Conservation (phyloP, 2,329 filamentous ascomycete genomes). For the Aspergillus flavus region DNA sequence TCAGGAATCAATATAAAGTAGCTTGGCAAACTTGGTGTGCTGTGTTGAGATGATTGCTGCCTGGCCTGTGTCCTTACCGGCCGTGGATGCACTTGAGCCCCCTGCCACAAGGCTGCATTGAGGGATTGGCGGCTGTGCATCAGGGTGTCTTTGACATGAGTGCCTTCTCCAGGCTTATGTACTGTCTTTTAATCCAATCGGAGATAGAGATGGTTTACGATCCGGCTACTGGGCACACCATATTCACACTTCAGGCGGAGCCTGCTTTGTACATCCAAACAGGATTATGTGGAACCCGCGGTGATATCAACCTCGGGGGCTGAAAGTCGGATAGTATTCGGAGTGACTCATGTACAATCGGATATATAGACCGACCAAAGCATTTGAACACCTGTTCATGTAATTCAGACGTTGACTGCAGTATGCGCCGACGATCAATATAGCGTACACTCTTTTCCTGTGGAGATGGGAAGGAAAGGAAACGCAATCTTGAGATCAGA, state of each 20-base stretch:
- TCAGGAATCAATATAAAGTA: background rate
- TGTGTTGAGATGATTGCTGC: background rate
- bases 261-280: background rate
- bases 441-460: background rate
- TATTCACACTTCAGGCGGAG: background rate
- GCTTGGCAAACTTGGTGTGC: background rate
- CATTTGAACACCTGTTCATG: conserved; percentile 11
- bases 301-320: background rate
- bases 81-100: background rate
- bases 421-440: background rate
- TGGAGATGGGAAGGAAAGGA: background rate
- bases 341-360: background rate
- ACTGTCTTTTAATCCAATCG: background rate
- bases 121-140: background rate
- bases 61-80: conserved; percentile 6
- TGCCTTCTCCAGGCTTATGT: background rate
- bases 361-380: conserved; percentile 1
- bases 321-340: background rate
- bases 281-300: background rate
- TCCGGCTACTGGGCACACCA: background rate
- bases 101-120: background rate
- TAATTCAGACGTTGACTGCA: conserved; percentile 5
- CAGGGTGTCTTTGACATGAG: background rate
- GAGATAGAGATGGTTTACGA: background rate
- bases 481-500: background rate